Evolutionary conservation across 2,329 filamentous ascomycete species (phyloP).

Genomic region (Mariannaea sp.): DNA sequence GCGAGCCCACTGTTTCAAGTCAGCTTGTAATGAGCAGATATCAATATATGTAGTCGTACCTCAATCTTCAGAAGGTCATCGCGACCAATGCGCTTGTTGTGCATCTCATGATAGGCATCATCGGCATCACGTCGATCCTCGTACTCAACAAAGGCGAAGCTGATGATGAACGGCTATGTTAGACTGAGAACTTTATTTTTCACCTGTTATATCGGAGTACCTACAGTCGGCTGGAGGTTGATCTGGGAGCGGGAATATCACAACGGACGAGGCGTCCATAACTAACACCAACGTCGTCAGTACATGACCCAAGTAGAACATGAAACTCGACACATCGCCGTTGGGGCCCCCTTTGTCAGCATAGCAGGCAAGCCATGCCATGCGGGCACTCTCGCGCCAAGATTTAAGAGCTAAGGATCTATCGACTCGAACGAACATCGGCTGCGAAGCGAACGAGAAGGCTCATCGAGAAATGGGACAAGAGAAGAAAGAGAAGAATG

Average conservation of each 20-base stretch:
- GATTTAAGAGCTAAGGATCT: constrained; percentile 30
- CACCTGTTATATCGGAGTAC: constrained; percentile 35
- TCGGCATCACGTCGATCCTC: constrained; percentile 98
- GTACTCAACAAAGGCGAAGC: constrained; percentile 99
- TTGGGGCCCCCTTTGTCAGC: constrained; percentile 37
- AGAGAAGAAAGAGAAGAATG: constrained; percentile 9
- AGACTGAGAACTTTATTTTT: background rate
- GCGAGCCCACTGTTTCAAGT: constrained; percentile 79
- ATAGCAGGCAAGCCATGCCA: constrained; percentile 31
- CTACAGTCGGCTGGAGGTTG: constrained; percentile 94
- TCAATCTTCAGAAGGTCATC: constrained; percentile 98
- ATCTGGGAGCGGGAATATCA: constrained; percentile 95
- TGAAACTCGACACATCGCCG: constrained; percentile 30
- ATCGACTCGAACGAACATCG: constrained; percentile 36
- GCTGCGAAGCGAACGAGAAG: constrained; percentile 37
- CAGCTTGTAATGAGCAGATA: background rate
- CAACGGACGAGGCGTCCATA: constrained; percentile 98
- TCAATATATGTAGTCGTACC: constrained; percentile 59
- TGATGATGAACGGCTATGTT: constrained; percentile 44
- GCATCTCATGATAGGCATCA: constrained; percentile 99
- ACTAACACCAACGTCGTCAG: constrained; percentile 60
- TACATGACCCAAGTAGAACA: constrained; percentile 47
- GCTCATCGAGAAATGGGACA: constrained; percentile 36
- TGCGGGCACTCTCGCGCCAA: constrained; percentile 34
- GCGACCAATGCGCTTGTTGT: constrained; percentile 96